Conservation (phyloP, 2,329 filamentous ascomycete species). For the Acephala macrosclerotiorum region DNA sequence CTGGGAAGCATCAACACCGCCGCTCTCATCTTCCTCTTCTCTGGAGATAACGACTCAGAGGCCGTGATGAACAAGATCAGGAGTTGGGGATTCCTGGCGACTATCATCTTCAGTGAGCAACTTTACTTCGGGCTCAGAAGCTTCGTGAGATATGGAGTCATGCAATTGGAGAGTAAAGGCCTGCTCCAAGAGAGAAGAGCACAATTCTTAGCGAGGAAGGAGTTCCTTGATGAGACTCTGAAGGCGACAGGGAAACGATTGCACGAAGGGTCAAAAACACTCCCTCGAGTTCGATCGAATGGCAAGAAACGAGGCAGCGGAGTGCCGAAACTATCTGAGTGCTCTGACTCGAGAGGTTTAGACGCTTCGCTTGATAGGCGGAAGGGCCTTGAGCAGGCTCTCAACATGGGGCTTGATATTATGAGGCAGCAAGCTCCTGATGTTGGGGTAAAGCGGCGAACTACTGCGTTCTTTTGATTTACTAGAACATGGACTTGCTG, state of each 20-base stretch:
- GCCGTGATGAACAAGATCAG: neutral
- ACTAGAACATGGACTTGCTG: neutral
- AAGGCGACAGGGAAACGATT: neutral
- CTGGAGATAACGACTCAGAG: conserved; percentile 53
- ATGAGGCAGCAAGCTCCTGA: conserved; percentile 1
- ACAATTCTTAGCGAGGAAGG: conserved; percentile 9
- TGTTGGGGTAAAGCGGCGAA: too few relatives aligned
- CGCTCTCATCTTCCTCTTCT: conserved; percentile 88
- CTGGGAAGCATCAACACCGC: conserved; percentile 86
- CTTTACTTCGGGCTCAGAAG: conserved; percentile 80
- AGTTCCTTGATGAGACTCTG: neutral
- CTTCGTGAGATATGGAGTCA: conserved; percentile 73
- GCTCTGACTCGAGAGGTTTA: neutral
- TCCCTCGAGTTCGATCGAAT: neutral
- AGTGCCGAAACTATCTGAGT: neutral
- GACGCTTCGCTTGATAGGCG: neutral
- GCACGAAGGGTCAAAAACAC: neutral
- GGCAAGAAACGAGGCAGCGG: neutral
- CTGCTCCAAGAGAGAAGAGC: neutral
- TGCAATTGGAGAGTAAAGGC: conserved; percentile 63
- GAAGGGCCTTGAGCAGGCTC: neutral
- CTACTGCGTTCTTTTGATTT: neutral
- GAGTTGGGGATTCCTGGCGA: conserved; percentile 50
- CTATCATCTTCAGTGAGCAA: conserved; percentile 86
- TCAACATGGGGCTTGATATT: neutral